Conservation (phyloP, 73 alveolate species). For the Paramecium sexaurelia region DNA sequence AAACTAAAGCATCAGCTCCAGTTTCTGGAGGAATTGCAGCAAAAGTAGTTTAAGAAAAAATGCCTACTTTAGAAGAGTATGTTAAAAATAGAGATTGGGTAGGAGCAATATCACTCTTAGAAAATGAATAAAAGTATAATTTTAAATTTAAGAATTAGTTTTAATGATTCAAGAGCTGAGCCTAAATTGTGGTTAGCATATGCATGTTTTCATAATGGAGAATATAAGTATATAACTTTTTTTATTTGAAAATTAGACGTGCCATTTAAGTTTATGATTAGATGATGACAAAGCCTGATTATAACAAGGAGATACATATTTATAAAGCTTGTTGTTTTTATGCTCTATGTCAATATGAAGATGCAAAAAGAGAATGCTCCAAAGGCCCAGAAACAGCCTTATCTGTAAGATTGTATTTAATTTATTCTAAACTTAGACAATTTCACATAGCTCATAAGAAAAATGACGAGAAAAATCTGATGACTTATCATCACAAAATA, state of each 20-base stretch:
- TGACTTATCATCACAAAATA: conserved; percentile 89
- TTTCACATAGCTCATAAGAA: conserved; percentile 96
- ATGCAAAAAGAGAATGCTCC: conserved; percentile 88
- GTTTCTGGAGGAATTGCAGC: conserved; percentile 12
- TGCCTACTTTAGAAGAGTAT: conserved; percentile 65
- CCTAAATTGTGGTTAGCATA: conserved; percentile 68
- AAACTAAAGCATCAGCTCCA: conserved; percentile 51
- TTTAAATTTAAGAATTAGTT: conserved; percentile 10
- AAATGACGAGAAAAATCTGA: conserved; percentile 92
- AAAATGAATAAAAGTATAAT: conserved; percentile 62
- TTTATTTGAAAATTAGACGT: conserved; percentile 43
- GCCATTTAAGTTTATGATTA: conserved; percentile 64
- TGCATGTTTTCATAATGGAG: conserved; percentile 69
- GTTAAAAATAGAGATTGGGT: conserved; percentile 71
- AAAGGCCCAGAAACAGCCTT: conserved; percentile 73
- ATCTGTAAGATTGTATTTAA: conserved; percentile 79
- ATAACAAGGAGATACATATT: conserved; percentile 80
- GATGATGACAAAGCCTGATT: conserved; percentile 66
- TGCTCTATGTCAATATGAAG: conserved; percentile 93
- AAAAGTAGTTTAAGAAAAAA: conserved; percentile 26
- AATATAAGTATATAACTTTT: conserved; percentile 29
- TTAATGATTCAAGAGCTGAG: conserved; percentile 61
- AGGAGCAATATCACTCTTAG: conserved; percentile 64
- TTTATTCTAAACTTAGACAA: conserved; percentile 35
- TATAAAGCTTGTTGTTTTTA: conserved; percentile 96